phyloP scores from a whole-genome alignment of 176 grass and related monocot species.

The Oryza nivara region DNA sequence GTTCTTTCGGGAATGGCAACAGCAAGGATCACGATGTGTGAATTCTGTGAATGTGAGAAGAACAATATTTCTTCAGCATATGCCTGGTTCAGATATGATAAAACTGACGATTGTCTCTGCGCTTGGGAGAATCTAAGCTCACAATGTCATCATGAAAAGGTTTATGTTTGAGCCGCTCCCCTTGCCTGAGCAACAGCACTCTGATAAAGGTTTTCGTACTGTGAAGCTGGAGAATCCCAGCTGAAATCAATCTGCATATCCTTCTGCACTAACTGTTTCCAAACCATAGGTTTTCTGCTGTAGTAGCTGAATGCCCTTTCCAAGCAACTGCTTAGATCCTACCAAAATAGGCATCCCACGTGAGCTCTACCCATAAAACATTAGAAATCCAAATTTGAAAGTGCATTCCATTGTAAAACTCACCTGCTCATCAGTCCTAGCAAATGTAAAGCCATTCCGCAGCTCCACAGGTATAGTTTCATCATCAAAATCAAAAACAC shows the following conservation, averaged over 20 bases:
- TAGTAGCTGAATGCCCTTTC: conserved; percentile 63
- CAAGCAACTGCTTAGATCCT: conserved; percentile 63
- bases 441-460: conserved; percentile 66
- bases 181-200: conserved; percentile 56
- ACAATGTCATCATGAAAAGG: not conserved
- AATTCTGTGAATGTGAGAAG: not conserved
- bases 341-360: conserved; percentile 2
- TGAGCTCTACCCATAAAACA: not conserved
- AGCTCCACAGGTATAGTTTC: conserved; percentile 44
- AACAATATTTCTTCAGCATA: not conserved
- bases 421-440: conserved; percentile 57
- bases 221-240: conserved; percentile 60
- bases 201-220: conserved; percentile 62
- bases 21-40: not conserved
- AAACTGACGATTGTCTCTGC: not conserved
- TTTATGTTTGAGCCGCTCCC: conserved; percentile 46
- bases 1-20: not conserved
- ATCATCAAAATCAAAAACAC: conserved; percentile 61
- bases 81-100: not conserved
- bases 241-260: conserved; percentile 68
- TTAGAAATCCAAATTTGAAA: not conserved
- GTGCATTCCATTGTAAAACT: not conserved
- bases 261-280: conserved; percentile 58
- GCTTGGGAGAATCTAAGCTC: not conserved
- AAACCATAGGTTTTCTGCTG: conserved; percentile 47